Conservation (phyloP, 108 stramenopile species). For the Discostella pseudostelligera region DNA sequence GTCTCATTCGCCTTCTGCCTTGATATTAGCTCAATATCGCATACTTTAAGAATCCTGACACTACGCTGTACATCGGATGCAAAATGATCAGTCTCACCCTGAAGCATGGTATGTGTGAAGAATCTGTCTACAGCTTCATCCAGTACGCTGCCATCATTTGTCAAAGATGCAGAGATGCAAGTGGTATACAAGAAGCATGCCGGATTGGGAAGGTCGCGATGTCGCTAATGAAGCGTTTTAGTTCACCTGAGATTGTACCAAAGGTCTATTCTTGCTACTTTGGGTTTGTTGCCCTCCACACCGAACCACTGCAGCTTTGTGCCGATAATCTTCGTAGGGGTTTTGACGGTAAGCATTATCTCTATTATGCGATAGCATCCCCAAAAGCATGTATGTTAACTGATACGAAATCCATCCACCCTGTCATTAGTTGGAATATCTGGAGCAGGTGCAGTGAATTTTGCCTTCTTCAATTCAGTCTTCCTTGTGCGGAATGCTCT, state of each 20-base stretch:
- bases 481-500: neutral
- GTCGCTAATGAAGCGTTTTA: neutral
- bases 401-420: neutral
- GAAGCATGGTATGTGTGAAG: slow-evolving; percentile 7
- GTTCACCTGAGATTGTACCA: neutral
- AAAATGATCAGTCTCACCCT: slow-evolving; percentile 7
- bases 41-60: neutral
- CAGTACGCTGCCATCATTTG: neutral
- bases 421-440: neutral
- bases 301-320: slow-evolving; percentile 3
- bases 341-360: slow-evolving; percentile 1
- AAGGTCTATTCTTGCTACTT: neutral
- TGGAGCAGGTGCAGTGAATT: neutral
- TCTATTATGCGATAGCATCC: neutral
- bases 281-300: neutral
- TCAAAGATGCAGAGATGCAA: neutral
- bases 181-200: neutral
- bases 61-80: neutral
- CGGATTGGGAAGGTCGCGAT: slow-evolving; percentile 1
- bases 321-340: slow-evolving; percentile 5
- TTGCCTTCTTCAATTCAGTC: neutral
- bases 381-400: neutral
- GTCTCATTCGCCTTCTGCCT: neutral
- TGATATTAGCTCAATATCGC: neutral
- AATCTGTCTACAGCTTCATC: neutral